Evolutionary conservation across 1,284 basidiomycete genomes (phyloP).

Genomic region (Leccinum proliferum): DNA sequence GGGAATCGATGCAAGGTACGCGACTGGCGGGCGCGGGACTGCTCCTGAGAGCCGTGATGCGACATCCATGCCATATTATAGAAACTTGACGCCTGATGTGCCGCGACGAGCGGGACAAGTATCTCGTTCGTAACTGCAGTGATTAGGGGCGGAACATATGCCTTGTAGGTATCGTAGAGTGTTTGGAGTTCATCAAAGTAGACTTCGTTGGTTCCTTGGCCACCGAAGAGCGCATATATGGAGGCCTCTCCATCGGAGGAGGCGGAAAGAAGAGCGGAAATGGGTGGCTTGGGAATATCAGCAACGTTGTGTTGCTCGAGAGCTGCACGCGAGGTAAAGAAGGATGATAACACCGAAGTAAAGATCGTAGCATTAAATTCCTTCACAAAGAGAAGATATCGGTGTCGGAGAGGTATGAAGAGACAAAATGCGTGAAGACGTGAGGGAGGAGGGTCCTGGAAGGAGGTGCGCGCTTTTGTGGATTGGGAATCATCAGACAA

Average conservation of each 20-base stretch:
- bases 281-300: conserved; percentile 58
- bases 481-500: conserved; percentile 50
- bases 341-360: conserved; percentile 73
- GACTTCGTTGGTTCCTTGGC: conserved; percentile 98
- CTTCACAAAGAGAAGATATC: conserved; percentile 83
- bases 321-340: conserved; percentile 73
- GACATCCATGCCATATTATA: conserved; percentile 70
- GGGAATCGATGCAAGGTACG: too few relatives aligned
- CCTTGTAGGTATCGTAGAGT: conserved; percentile 87
- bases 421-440: conserved; percentile 73
- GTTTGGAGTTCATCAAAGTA: conserved; percentile 95
- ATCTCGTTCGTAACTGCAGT: conserved; percentile 58
- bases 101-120: conserved; percentile 70
- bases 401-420: conserved; percentile 66
- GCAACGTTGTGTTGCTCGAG: conserved; percentile 61
- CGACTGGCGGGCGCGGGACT: too few relatives aligned
- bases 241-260: conserved; percentile 69
- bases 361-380: conserved; percentile 73
- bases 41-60: too few relatives aligned
- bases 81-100: conserved; percentile 56
- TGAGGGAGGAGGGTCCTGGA: conserved; percentile 52
- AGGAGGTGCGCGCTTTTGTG: conserved; percentile 50
- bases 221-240: conserved; percentile 93
- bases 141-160: conserved; percentile 77
- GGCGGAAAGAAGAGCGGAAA: conserved; percentile 74